Base-by-base conservation (phyloP, 495 filamentous ascomycete species). In the Terfezia boudieri region DNA sequence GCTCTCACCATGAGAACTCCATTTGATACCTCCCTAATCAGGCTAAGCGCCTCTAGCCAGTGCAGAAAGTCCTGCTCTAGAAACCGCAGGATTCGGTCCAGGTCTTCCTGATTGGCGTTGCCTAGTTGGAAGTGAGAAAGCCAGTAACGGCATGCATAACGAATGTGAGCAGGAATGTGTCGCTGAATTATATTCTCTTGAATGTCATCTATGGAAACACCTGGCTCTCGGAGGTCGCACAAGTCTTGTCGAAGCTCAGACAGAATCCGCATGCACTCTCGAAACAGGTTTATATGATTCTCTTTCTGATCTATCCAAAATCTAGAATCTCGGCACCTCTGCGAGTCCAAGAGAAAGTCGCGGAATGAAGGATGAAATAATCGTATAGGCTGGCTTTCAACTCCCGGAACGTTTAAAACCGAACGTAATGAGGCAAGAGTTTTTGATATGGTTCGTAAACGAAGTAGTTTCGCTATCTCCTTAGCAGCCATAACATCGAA, bases 71-170 rank as follows among this genome's bases (percentile, higher is more conserved):
- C 52, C 57, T 55, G 57, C 63, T 61, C 51, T 55, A 26, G 11
- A 59, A 10, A 36, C 59, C 10, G 11, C 36, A 32, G 8, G 10
- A 26, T 48, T 66, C 38, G 3, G 43, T 9, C 4, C 4, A 58
- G 43, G 53, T 70, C 59, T 38, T 54, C 32, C 32, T 68, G 23
- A 14, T 10, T 6, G 16, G 52, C 12, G 17, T 62, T 56, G 52
- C 66, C 67, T 53, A 67, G 37, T 52, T 66, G 41, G 20, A 73
- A 32, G 64, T 79, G 71, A 53, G 69, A 37, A 50, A 70, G 62
- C 74, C 69, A 77, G 56, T 71, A 71, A n/a, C 60, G 63, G 61
- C 71, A 75, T 32, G 68, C 58, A 54, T 75, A 71, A 55, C 62
- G 59, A 12, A 69, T 32, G 48, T 66, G 63, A 23, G 60, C 8